Evolutionary conservation across 768 basidiomycete genomes (phyloP), one percentile per base, ranked within the genome.

Genomic region (Hysterangium stoloniferum): DNA sequence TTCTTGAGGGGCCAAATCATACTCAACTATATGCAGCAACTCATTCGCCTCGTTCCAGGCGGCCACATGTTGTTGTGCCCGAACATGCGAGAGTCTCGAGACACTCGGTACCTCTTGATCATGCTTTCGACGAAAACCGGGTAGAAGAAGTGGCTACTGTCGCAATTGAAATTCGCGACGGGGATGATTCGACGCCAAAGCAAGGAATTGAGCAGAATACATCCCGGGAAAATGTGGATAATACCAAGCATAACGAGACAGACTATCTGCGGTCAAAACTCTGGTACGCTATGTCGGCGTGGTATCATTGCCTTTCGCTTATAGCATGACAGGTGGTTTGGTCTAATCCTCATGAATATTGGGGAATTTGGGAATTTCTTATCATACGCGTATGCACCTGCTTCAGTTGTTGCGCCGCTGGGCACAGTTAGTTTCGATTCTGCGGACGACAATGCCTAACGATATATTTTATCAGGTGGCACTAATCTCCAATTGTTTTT

Each of bases 321-420:
- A 43, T 32, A 33, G 52, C 54, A 35, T 44, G 54, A 2, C 52
- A 90, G 91, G 94, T 95, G 95, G 90, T 59, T 76, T 9, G 95
- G 95, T 1, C 86, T 97, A 59, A 54, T 79, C 12, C 72, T 96
- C 43, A 93, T 97, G 82, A 90, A 92, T 56, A 53, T 95, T 19
- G 95, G 95, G 12, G 95, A 99, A 68, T 69, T 77, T 19, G 80
- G 92, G 5, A 97, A 97, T 62, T 97, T 96, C 59, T 83, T 82
- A 41, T 88, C 88, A 0, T 94, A 94, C 54, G 91, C 83, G 0
- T 94, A 77, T 66, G 90, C 90, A 19, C 91, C 91, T 7, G 90
- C 91, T 4, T 90, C 87, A n/a, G 70, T 94, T 4, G 92, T 97
- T 11, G 93, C 95, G 0, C 95, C 95, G 25, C 72, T 98, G 9